These are phyloP conservation scores for Solanum peruvianum DNA, from an alignment of 257 asterid species.

Conservation along the genomic window DNA sequence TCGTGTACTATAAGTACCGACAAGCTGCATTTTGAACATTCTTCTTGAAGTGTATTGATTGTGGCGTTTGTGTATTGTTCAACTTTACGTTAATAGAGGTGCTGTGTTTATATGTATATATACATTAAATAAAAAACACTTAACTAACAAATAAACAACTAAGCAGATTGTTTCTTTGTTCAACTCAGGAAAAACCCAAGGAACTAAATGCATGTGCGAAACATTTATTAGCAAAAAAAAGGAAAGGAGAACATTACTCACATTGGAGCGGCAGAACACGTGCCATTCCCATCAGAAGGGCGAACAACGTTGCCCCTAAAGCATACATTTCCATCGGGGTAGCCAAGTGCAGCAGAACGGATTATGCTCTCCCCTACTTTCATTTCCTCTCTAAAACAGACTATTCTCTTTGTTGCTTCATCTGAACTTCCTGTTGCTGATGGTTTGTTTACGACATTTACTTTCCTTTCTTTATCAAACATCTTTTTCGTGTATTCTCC, in stretches of 20 bases:
- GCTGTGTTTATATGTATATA: neutral
- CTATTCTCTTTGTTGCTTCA: constrained; percentile 2
- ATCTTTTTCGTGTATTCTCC: neutral
- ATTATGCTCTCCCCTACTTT: neutral
- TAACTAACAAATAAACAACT: neutral
- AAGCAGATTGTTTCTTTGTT: neutral
- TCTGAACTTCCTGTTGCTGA: constrained; percentile 3
- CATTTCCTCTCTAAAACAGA: constrained; percentile 7
- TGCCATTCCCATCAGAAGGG: constrained; percentile 11
- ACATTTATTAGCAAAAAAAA: neutral
- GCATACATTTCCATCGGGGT: neutral
- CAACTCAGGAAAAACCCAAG: neutral
- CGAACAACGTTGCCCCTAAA: constrained; percentile 1
- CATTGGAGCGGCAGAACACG: constrained; percentile 11
- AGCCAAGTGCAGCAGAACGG: neutral
- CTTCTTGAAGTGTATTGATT: neutral
- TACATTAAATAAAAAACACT: neutral
- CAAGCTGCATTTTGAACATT: neutral
- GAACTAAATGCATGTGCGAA: neutral
- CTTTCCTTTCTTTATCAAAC: constrained; percentile 2
- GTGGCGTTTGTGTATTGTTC: neutral
- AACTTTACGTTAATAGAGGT: neutral
- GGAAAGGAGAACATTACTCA: constrained; percentile 15
- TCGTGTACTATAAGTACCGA: neutral
- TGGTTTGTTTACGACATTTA: constrained; percentile 1